Evolutionary conservation across 352 stramenopile species (phyloP), one percentile per base, ranked within the genome.

Genomic region (Pythium guiyangense): DNA sequence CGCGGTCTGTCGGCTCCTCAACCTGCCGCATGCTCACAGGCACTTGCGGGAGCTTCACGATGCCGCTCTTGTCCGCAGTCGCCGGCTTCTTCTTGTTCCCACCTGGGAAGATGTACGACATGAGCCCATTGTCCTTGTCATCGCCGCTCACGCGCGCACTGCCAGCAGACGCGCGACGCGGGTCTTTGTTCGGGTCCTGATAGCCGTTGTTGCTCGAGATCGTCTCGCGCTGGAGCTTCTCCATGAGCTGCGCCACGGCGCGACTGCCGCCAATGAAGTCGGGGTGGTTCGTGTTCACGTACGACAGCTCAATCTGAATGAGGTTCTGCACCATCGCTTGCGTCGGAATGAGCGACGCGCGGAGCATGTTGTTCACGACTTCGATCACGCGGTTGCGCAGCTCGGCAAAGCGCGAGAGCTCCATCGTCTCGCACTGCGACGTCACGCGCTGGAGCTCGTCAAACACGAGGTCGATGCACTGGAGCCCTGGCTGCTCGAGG

Each of bases 261-360:
- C 87, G 77, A 60, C 90, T 98, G 42, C 96, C 97, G 50, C 96
- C 97, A 57, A 99, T 98, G 55, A 99, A 99, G 67, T 99, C 97
- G 6, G 97, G 97, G 77, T 99, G 98, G 69, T 97, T 98, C 22
- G 97, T 99, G 80, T 99, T 99, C 63, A 99, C 97, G 73, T 99
- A 99, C 9, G 97, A 95, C 57, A 99, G 71, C 79, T 99, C 98
- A 62, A 99, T 98, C 64, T 98, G 93, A 54, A 99, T 97, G 18
- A 99, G 71, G 69, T 99, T 99, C 26, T 89, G 84, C 56, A 99
- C 97, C 96, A 99, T 99, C 18, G 74, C 53, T 62, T 96, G 86
- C 51, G 86, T 94, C 14, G 86, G 84, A 11, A 77, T 51, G 37
- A 94, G 73, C 45, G 81, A 94, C 25, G 74, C 70, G n/a, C 87